phyloP scores from a whole-genome alignment of 164 flowering plant species.

The Stephania yunnanensis region DNA sequence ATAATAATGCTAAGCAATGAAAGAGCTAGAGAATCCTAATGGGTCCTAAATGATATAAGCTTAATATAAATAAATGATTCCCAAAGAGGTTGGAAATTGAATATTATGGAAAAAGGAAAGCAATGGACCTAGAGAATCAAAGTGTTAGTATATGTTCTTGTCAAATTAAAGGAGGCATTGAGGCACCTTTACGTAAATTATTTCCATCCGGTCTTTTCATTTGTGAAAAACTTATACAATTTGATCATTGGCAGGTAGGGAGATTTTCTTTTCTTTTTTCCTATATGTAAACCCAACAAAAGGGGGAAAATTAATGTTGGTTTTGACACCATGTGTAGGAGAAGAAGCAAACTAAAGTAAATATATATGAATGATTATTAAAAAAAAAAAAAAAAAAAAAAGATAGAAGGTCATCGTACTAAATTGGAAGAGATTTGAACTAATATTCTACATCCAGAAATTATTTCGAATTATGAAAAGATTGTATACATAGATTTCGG shows the following conservation, averaged over 20 bases:
- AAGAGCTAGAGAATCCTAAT: not conserved
- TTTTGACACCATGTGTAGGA: not conserved
- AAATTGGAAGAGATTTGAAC: no score
- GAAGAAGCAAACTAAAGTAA: no score
- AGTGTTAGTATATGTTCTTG: not conserved
- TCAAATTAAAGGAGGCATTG: not conserved
- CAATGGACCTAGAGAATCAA: not conserved
- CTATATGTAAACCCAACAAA: no score
- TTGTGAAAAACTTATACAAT: not conserved
- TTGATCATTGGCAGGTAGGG: not conserved
- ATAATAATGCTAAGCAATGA: not conserved
- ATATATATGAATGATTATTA: no score
- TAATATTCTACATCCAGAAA: no score
- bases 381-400: no score
- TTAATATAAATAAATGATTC: not conserved
- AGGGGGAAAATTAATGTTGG: not conserved
- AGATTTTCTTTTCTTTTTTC: not conserved
- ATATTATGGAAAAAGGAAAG: not conserved
- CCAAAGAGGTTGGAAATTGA: not conserved
- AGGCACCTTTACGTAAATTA: not conserved
- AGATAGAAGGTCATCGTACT: no score
- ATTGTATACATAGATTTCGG: no score
- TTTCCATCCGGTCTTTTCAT: not conserved
- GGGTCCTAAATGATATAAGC: constrained; percentile 1
- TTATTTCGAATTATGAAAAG: no score